Base-by-base conservation (phyloP, 2,329 filamentous ascomycete genomes). In the Capronia americana region DNA sequence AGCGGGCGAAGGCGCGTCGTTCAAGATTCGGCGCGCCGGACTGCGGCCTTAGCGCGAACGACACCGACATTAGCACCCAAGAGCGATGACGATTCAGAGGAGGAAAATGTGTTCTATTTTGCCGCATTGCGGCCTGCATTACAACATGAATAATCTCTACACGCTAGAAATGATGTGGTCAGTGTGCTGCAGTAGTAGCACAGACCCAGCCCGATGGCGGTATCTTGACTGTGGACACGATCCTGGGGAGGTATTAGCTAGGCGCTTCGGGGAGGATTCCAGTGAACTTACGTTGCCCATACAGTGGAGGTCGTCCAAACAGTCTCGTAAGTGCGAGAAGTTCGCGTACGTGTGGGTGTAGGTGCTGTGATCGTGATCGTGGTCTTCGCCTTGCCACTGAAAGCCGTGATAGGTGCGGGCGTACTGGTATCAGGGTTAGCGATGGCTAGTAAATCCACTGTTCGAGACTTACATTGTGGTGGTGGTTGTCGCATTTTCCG, bases 351-450 rank as follows among this genome's bases (percentile, higher is more conserved):
- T 10, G 69, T 71, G 1, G 66, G 66, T 10, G 69, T 69, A 6
- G 69, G 56, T n/a, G 61, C 60, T 12, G 70, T 72, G 41, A 70
- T 46, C 12, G 70, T 72, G 54, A 50, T 64, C 3, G 67, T 70
- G 12, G 63, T 66, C 51, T 53, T 61, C 17, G 63, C 66, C 46
- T 58, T 60, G 44, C 69, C 69, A 41, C 64, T 61, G 55, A 67
- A 68, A 34, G 63, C 69, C n/a, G 70, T 72, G 14, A 69, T 65
- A 8, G 69, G 60, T n/a, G 65, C 20, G 1, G 70, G 69, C 20
- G 65, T 71, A 44, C 66, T 71, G 24, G 17, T 11, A 55, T n/a
- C 24, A 24, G 30, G 28, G 28, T 30, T 17, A 34, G 53, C n/a
- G 14, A 28, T 57, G 26, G 8, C 10, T 54, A 44, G 63, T 30